Evolutionary conservation across 371 early-diverging fungal species (phyloP).

Genomic region (Chytridium lagenaria): DNA sequence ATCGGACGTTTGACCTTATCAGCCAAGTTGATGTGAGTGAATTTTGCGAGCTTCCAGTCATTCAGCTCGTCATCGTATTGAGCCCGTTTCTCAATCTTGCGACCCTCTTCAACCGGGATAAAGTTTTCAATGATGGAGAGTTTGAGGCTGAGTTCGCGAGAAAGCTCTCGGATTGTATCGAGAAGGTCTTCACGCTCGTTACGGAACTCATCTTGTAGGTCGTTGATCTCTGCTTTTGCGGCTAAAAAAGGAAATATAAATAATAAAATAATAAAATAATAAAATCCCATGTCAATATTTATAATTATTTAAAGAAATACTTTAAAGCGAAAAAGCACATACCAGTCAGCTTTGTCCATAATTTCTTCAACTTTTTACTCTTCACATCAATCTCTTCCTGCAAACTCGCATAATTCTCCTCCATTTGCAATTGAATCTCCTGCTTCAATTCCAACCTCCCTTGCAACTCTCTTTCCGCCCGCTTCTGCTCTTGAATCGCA

Average conservation of each 20-base stretch:
- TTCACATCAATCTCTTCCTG: conserved; percentile 63
- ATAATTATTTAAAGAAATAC: not conserved
- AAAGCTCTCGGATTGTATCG: conserved; percentile 61
- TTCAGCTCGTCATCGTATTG: conserved; percentile 56
- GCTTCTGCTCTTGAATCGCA: conserved; percentile 52
- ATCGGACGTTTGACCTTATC: conserved; percentile 48
- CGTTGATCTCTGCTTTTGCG: conserved; percentile 59
- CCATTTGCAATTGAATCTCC: conserved; percentile 60
- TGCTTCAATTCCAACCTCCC: conserved; percentile 53
- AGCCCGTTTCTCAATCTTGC: conserved; percentile 53
- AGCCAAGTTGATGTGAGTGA: conserved; percentile 43
- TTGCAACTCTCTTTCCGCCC: conserved; percentile 54
- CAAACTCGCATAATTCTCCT: conserved; percentile 59
- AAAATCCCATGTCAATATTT: no score
- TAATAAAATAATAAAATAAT: not conserved
- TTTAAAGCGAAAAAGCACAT: not conserved
- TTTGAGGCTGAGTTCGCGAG: conserved; percentile 57
- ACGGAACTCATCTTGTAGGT: conserved; percentile 62
- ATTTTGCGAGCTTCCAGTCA: conserved; percentile 53
- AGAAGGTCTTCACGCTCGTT: conserved; percentile 61
- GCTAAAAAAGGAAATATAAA: conserved; percentile 32
- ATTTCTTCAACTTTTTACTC: conserved; percentile 59
- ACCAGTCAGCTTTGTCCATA: conserved; percentile 50
- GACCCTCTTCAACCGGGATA: conserved; percentile 56
- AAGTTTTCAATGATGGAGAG: conserved; percentile 59